These are phyloP conservation scores for Amanita jacksonii DNA, from an alignment of 768 basidiomycete genomes.

Conservation along the genomic window DNA sequence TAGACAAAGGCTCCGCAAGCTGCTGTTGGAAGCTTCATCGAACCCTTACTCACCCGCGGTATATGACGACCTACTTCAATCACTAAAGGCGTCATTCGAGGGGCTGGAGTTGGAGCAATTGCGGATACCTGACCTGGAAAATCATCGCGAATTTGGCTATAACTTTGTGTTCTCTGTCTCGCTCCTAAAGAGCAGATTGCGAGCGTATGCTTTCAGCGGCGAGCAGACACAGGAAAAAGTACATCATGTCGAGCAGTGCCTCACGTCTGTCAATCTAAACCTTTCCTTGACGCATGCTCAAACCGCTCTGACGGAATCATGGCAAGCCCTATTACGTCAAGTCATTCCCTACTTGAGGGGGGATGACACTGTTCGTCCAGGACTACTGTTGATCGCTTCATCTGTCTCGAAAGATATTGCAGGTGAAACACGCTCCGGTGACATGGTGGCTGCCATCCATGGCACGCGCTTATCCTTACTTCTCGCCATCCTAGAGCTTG, in stretches of 20 bases:
- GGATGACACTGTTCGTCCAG: constrained; percentile 44
- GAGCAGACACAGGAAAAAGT: constrained; percentile 32
- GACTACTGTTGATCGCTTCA: constrained; percentile 47
- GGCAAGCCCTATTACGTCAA: constrained; percentile 64
- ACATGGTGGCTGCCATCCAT: constrained; percentile 81
- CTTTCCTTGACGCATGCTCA: constrained; percentile 79
- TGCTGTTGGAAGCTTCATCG: constrained; percentile 58
- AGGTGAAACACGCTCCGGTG: constrained; percentile 60
- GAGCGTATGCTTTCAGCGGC: constrained; percentile 32
- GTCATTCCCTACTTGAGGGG: constrained; percentile 55
- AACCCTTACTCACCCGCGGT: constrained; percentile 66
- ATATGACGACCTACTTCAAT: constrained; percentile 48
- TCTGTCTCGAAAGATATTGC: constrained; percentile 61
- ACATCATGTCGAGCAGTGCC: constrained; percentile 43
- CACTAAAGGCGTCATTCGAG: constrained; percentile 42
- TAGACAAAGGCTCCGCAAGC: constrained; percentile 55
- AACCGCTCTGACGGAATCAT: constrained; percentile 62
- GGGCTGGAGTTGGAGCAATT: constrained; percentile 58
- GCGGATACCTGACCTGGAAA: constrained; percentile 47
- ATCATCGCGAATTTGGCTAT: constrained; percentile 73
- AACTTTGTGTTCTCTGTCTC: constrained; percentile 63
- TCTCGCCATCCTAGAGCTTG: constrained; percentile 68
- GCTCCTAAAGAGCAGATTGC: constrained; percentile 52
- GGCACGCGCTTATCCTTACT: constrained; percentile 65
- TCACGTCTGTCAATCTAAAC: constrained; percentile 78